Conservation (phyloP, 495 filamentous ascomycete genomes). For the Trichocladium uniseriatum region DNA sequence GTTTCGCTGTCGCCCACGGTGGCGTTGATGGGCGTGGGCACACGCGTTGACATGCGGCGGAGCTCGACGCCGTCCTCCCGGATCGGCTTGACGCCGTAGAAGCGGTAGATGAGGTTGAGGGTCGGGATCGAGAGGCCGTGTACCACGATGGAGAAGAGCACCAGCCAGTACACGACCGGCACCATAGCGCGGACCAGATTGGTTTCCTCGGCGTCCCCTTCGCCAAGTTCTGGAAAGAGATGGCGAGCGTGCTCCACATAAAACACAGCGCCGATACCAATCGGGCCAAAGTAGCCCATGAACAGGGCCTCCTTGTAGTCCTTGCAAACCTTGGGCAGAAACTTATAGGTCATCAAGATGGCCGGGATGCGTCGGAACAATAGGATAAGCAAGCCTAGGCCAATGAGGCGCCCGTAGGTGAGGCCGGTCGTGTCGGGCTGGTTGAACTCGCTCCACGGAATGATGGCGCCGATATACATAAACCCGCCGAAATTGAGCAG, state of each 20-base stretch:
- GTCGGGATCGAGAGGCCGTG: slow-evolving; percentile 50
- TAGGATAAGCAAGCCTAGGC: slow-evolving; percentile 65
- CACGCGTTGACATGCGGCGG: slow-evolving; percentile 39
- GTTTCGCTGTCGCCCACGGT: slow-evolving; percentile 27
- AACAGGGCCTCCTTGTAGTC: slow-evolving; percentile 58
- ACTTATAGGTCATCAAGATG: slow-evolving; percentile 42
- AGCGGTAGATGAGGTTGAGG: slow-evolving; percentile 40
- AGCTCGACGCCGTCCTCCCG: slow-evolving; percentile 45
- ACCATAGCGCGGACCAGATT: slow-evolving; percentile 40
- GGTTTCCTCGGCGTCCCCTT: slow-evolving; percentile 47
- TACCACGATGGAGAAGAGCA: slow-evolving; percentile 48
- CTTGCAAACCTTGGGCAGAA: slow-evolving; percentile 59
- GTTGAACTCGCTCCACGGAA: slow-evolving; percentile 55
- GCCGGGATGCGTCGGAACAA: slow-evolving; percentile 46
- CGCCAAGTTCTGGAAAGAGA: slow-evolving; percentile 42
- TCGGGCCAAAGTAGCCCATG: slow-evolving; percentile 85
- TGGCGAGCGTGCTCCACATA: slow-evolving; percentile 59
- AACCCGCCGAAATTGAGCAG: slow-evolving; percentile 67
- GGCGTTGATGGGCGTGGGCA: slow-evolving; percentile 45
- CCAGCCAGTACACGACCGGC: slow-evolving; percentile 50
- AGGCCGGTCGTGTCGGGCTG: slow-evolving; percentile 32
- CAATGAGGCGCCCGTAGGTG: slow-evolving; percentile 57
- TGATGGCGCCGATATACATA: slow-evolving; percentile 76
- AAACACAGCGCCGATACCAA: slow-evolving; percentile 79
- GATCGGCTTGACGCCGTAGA: slow-evolving; percentile 36